phyloP scores from a whole-genome alignment of 768 basidiomycete species.

The Suillus cothurnatus region DNA sequence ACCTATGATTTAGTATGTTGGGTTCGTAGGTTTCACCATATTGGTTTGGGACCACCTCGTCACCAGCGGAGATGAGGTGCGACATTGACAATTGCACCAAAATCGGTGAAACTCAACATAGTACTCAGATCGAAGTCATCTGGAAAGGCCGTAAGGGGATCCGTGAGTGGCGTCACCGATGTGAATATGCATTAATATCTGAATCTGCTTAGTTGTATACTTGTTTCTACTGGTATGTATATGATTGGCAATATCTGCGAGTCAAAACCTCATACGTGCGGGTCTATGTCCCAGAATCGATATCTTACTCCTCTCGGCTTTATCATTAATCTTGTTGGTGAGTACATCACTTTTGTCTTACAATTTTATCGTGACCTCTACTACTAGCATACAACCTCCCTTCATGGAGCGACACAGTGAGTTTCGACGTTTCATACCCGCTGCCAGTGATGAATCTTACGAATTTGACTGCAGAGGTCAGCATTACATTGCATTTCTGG shows the following conservation, averaged over 20 bases:
- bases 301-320: conserved; percentile 69
- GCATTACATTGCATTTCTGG: not conserved
- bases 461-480: not conserved
- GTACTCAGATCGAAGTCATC: conserved; percentile 31
- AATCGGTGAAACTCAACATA: not conserved
- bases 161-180: conserved; percentile 35
- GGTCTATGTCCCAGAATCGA: conserved; percentile 47
- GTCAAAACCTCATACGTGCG: not conserved
- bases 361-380: not conserved
- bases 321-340: conserved; percentile 53
- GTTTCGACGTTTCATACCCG: not conserved
- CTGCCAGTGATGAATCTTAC: conserved; percentile 5
- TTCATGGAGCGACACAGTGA: conserved; percentile 11
- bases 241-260: not conserved
- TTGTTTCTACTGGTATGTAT: conserved; percentile 37
- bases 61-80: conserved; percentile 34
- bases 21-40: conserved; percentile 48
- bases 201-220: conserved; percentile 28
- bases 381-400: conserved; percentile 20
- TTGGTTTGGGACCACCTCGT: conserved; percentile 47
- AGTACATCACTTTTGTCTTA: conserved; percentile 4
- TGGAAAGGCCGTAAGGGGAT: conserved; percentile 33
- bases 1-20: conserved; percentile 42
- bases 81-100: not conserved
- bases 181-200: conserved; percentile 40